Evolutionary conservation across 345 rosid species (phyloP).

Genomic region (Populus deltoides): DNA sequence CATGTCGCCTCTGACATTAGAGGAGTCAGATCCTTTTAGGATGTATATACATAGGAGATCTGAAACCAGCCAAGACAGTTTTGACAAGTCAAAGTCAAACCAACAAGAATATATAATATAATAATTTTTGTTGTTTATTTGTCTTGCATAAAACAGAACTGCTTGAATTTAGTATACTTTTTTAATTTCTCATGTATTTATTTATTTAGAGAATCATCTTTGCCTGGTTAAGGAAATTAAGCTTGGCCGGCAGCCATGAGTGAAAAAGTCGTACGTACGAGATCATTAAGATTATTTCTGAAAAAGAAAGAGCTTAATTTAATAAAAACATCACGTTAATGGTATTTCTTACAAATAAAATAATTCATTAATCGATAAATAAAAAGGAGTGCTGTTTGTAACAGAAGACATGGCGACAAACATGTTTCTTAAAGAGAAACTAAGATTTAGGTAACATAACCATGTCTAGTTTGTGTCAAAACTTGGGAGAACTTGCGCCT

Average conservation of each 20-base stretch:
- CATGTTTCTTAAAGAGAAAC: slow-evolving; percentile 55
- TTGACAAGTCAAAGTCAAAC: slow-evolving; percentile 1
- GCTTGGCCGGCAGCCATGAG: not conserved
- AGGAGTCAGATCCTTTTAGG: too few relatives aligned
- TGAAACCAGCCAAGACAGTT: too few relatives aligned
- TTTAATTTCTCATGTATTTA: too few relatives aligned
- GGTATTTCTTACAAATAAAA: not conserved
- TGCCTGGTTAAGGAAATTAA: not conserved
- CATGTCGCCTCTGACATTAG: too few relatives aligned
- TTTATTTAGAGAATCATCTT: not conserved
- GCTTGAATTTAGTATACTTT: too few relatives aligned
- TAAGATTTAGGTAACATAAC: slow-evolving; percentile 24
- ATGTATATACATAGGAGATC: too few relatives aligned
- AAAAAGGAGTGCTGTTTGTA: not conserved
- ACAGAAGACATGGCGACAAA: slow-evolving; percentile 43
- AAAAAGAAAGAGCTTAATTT: not conserved
- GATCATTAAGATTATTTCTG: too few relatives aligned
- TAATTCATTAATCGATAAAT: not conserved
- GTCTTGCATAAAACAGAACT: too few relatives aligned
- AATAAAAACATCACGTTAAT: too few relatives aligned
- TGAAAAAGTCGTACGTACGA: not conserved
- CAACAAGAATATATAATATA: not conserved
- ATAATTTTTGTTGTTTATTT: too few relatives aligned
- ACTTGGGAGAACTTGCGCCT: not conserved
- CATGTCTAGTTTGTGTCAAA: not conserved